Evolutionary conservation across 805 yeast species (phyloP).

Genomic region (Myxozyma sirexii): DNA sequence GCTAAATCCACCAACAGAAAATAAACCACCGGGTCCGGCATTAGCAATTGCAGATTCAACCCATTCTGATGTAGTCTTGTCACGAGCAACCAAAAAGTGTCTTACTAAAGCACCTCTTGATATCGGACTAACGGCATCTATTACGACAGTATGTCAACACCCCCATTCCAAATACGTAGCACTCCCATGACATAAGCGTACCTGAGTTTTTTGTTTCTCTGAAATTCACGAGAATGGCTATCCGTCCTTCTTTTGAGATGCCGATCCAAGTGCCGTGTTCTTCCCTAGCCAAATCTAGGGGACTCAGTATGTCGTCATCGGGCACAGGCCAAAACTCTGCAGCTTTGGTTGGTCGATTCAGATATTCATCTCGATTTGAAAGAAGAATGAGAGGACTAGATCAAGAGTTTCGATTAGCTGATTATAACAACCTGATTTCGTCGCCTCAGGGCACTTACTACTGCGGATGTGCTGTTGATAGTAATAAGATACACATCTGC

Average conservation of each 20-base stretch:
- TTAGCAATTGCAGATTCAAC: constrained; percentile 39
- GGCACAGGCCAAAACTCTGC: constrained; percentile 49
- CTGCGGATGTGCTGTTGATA: constrained; percentile 68
- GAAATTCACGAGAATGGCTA: constrained; percentile 78
- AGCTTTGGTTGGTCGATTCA: constrained; percentile 68
- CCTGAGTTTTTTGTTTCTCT: constrained; percentile 50
- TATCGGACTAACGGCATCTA: constrained; percentile 39
- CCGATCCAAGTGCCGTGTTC: constrained; percentile 96
- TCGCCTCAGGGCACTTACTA: constrained; percentile 50
- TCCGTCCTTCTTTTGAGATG: constrained; percentile 55
- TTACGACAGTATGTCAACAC: background rate
- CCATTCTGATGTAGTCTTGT: constrained; percentile 51
- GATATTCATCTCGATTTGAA: constrained; percentile 87
- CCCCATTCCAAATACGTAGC: too few relatives aligned
- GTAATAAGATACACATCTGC: constrained; percentile 76
- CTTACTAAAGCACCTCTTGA: constrained; percentile 59
- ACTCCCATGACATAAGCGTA: background rate
- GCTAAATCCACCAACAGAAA: constrained; percentile 63
- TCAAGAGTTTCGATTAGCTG: too few relatives aligned
- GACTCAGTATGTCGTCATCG: constrained; percentile 42
- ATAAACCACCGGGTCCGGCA: constrained; percentile 39
- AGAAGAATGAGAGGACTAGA: constrained; percentile 69
- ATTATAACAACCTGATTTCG: too few relatives aligned
- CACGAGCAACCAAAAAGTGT: constrained; percentile 47
- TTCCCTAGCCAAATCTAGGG: constrained; percentile 69